These are phyloP conservation scores for Globisporangium heterothallicum DNA, from an alignment of 352 stramenopile species.

Conservation along the genomic window DNA sequence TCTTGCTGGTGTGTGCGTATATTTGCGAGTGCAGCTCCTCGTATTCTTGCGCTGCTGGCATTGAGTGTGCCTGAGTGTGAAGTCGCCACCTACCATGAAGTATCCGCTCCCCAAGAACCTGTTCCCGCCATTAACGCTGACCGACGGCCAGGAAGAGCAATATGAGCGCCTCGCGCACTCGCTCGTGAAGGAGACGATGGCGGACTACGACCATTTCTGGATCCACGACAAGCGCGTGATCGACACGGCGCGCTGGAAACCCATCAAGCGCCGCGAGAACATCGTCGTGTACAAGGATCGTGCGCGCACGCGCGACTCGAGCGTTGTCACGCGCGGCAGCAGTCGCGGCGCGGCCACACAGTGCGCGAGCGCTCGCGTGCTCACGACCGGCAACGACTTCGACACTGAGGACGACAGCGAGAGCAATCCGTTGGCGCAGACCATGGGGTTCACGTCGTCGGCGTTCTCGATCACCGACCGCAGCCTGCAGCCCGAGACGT, in stretches of 20 bases:
- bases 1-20: too few relatives aligned
- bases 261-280: constrained; percentile 27
- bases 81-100: constrained; percentile 32
- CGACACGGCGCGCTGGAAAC: constrained; percentile 34
- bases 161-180: constrained; percentile 44
- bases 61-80: too few relatives aligned
- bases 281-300: constrained; percentile 43
- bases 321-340: constrained; percentile 6
- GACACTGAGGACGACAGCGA: neutral
- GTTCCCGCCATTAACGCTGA: constrained; percentile 41
- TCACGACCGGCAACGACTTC: neutral
- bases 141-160: constrained; percentile 26
- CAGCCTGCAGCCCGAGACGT: constrained; percentile 2
- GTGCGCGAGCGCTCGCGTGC: too few relatives aligned
- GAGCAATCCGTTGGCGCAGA: constrained; percentile 8
- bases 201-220: constrained; percentile 45
- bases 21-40: too few relatives aligned
- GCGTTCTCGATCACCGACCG: constrained; percentile 14
- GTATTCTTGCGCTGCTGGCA: too few relatives aligned
- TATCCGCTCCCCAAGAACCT: constrained; percentile 43
- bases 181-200: constrained; percentile 39
- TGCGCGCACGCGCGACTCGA: constrained; percentile 6
- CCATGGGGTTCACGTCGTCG: constrained; percentile 14
- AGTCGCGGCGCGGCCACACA: constrained; percentile 8
- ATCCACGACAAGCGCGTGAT: constrained; percentile 30